Percentiles rank a stretch among this genome's conserved stretches.
These are phyloP conservation scores for Margaritispora aquatica DNA, from an alignment of 495 filamentous ascomycete species.

Conservation along the genomic window DNA sequence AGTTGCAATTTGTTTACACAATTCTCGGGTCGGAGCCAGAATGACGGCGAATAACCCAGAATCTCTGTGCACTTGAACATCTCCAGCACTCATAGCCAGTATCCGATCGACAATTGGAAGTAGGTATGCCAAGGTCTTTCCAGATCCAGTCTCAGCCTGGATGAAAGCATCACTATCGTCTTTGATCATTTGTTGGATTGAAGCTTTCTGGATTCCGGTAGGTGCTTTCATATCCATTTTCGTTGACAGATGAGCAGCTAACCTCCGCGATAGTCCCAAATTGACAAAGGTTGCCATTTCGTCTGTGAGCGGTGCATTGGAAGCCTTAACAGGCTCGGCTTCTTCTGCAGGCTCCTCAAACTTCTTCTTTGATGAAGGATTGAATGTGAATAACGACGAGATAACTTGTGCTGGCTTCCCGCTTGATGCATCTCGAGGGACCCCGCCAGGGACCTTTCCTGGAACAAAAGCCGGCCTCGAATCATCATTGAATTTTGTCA, in stretches of 20 bases:
- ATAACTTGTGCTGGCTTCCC: constrained; percentile 53
- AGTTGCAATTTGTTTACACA: constrained; percentile 85
- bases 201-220: constrained; percentile 88
- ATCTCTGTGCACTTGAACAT: constrained; percentile 58
- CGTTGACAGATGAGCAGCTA: constrained; percentile 76
- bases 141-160: constrained; percentile 94
- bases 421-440: constrained; percentile 14
- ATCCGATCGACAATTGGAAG: constrained; percentile 87
- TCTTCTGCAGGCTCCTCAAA: constrained; percentile 31
- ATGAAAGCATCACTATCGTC: constrained; percentile 90
- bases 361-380: constrained; percentile 59
- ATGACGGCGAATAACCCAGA: constrained; percentile 91
- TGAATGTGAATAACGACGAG: constrained; percentile 87
- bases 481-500: constrained; percentile 11
- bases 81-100: constrained; percentile 59
- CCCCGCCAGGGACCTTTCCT: constrained; percentile 18
- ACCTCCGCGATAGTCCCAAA: constrained; percentile 67
- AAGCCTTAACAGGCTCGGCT: constrained; percentile 59
- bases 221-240: constrained; percentile 87
- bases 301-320: constrained; percentile 87
- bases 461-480: constrained; percentile 17
- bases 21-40: constrained; percentile 83
- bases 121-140: constrained; percentile 92
- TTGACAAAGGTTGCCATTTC: constrained; percentile 78
- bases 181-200: constrained; percentile 70